These are phyloP conservation scores for Nidularia pulvinata DNA, from an alignment of 768 basidiomycete genomes.

Conservation along the genomic window DNA sequence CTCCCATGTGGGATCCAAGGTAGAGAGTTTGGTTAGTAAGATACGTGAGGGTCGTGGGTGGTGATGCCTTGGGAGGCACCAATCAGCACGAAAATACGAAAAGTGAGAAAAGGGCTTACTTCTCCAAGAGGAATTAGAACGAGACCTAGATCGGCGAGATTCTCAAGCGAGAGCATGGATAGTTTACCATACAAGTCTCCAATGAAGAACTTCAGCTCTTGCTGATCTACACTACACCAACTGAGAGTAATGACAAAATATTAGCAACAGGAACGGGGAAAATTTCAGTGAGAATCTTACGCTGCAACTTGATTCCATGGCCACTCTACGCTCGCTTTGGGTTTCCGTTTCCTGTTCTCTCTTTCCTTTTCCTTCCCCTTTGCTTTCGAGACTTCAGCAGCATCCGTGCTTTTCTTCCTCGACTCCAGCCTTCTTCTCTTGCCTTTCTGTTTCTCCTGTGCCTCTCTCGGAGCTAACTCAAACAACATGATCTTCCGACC, in stretches of 20 bases:
- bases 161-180: conserved; percentile 59
- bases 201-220: conserved; percentile 49
- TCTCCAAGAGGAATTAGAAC: conserved; percentile 71
- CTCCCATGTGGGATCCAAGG: conserved; percentile 80
- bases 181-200: conserved; percentile 75
- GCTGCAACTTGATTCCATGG: conserved; percentile 74
- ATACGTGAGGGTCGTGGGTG: conserved; percentile 71
- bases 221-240: conserved; percentile 49
- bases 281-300: conserved; percentile 35
- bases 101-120: conserved; percentile 33
- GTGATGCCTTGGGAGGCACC: conserved; percentile 52
- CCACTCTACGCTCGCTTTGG: conserved; percentile 63
- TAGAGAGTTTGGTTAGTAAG: conserved; percentile 71
- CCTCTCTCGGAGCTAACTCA: conserved; percentile 47
- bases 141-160: conserved; percentile 38
- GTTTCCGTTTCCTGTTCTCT: conserved; percentile 52
- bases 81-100: neutral
- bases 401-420: conserved; percentile 45
- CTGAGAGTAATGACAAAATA: conserved; percentile 24
- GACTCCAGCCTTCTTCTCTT: conserved; percentile 54
- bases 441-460: conserved; percentile 49
- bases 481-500: conserved; percentile 65
- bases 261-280: neutral
- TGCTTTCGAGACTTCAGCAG: conserved; percentile 40
- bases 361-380: conserved; percentile 57